Evolutionary conservation across 768 basidiomycete genomes (phyloP), one percentile per base, ranked within the genome.

Genomic region (Lentinula lateritia): DNA sequence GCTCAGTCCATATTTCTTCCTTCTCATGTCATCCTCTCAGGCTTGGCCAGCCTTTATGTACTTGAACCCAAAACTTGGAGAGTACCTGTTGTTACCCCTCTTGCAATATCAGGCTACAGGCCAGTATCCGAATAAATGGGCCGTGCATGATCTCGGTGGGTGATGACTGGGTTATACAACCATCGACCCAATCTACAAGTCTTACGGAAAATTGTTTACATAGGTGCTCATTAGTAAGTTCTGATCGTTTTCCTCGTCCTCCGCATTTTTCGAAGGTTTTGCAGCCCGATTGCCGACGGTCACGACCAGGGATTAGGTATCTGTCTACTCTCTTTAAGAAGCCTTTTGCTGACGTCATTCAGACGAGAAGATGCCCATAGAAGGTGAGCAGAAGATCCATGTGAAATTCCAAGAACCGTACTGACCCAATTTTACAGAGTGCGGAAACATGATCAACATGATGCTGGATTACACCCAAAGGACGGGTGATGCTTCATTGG

Each of bases 361-460:
- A 56, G 68, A 65, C 7, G 56, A 54, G 20, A 16, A 41, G 2
- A 66, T 67, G 35, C 70, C 63, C 0, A 58, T 73, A 1, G 71
- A 75, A 55, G 61, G 72, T 73, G 18, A 41, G 23, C 58, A 36
- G 23, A 32, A 54, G 10, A 12, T 43, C 18, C 23, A 28, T 3
- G 3, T 28, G 28, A 28, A 28, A 28, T 28, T 28, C 28, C 28
- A 28, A 28, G 15, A 35, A 8, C 13, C 42, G 18, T 2, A 28
- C 48, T 1, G 2, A 32, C n/a, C 41, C 16, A 41, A n/a, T 9
- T 32, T 13, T 16, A 10, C 55, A 84, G 85, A 83, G 68, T 79
- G 79, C 42, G 83, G 82, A 36, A 85, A 82, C 66, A 84, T 85
- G 83, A 72, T 87, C 13, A 83, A 84, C 64, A 82, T 84, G 79